phyloP scores from a whole-genome alignment of 768 basidiomycete species.

The Macrolepiota fuliginosa region DNA sequence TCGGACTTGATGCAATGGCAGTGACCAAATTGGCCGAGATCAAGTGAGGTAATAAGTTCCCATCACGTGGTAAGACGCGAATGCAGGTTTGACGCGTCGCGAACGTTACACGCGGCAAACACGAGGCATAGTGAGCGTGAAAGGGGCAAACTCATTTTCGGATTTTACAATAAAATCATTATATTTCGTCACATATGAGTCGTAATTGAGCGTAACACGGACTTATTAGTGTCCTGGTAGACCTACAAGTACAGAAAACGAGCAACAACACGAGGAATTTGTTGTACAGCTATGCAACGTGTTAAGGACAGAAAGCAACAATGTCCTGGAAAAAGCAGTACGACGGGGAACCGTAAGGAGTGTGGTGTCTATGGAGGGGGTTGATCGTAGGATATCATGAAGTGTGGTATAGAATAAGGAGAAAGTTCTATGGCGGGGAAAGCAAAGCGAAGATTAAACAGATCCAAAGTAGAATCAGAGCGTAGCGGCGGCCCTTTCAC shows the following conservation, averaged over 20 bases:
- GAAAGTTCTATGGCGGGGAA: neutral
- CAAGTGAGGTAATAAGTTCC: neutral
- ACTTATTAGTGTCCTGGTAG: neutral
- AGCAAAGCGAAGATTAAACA: neutral
- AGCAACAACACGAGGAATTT: neutral
- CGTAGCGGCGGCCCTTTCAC: neutral
- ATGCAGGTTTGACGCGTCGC: slow-evolving; percentile 14
- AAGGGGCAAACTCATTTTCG: neutral
- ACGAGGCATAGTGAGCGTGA: slow-evolving; percentile 5
- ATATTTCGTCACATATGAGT: neutral
- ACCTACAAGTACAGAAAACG: slow-evolving; percentile 7
- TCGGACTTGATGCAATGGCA: neutral
- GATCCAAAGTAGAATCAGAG: neutral
- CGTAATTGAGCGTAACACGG: neutral
- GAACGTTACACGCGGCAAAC: slow-evolving; percentile 12
- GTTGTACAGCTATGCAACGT: neutral
- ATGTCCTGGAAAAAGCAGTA: neutral
- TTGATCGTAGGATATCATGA: slow-evolving; percentile 6
- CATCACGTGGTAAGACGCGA: slow-evolving; percentile 14
- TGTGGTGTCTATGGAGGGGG: neutral
- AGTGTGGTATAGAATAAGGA: slow-evolving; percentile 5
- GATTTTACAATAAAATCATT: slow-evolving; percentile 4
- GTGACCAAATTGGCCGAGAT: neutral
- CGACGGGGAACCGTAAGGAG: neutral
- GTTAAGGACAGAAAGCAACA: neutral